Evolutionary conservation across 306 rosid species (phyloP), one percentile per base, ranked within the genome.

Genomic region (Spatholobus suberectus): DNA sequence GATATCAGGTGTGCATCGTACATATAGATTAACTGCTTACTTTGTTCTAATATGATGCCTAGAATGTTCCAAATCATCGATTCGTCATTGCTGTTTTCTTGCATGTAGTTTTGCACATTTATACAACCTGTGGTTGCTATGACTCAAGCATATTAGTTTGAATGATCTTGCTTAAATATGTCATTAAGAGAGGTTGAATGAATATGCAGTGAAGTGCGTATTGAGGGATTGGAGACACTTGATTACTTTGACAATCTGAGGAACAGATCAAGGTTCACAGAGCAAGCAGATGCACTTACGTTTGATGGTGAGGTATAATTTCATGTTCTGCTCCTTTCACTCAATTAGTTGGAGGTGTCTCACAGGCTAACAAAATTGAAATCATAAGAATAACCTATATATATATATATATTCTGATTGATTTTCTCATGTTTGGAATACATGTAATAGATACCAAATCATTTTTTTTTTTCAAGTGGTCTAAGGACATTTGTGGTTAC

Each of bases 161-260:
- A 77, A 67, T 72, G 62, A 76, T 35, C 21, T 43, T 73, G 61
- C 73, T 51, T 71, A 41, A 47, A 69, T 40, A 76, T 37, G 51
- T 70, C 18, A 46, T 37, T 73, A 54, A 73, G 78, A 85, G 83
- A 75, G 20, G 37, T 46, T 63, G 47, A 81, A 79, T 81, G 51
- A 81, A 80, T 79, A 41, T 88, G 86, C 92, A 93, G 97, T 70
- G 95, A 93, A 86, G 95, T 93, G 74, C 90, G 95, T 6, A 78
- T 93, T 73, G 97, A 93, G 84, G 97, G 95, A 82, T 82, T 93
- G 87, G 97, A 93, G 85, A 93, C 97, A 20, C 92, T 93, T 32
- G 95, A 93, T 81, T 93, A 90, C 88, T 79, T 89, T 7, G 97
- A 93, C 80, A 88, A 89, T 79, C 86, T 91, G 76, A 78, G 76